A percentile compares a stretch with the other conserved stretches of the same genome.
Conservation (phyloP, 169 alveolate species). For the Fabrea salina region DNA sequence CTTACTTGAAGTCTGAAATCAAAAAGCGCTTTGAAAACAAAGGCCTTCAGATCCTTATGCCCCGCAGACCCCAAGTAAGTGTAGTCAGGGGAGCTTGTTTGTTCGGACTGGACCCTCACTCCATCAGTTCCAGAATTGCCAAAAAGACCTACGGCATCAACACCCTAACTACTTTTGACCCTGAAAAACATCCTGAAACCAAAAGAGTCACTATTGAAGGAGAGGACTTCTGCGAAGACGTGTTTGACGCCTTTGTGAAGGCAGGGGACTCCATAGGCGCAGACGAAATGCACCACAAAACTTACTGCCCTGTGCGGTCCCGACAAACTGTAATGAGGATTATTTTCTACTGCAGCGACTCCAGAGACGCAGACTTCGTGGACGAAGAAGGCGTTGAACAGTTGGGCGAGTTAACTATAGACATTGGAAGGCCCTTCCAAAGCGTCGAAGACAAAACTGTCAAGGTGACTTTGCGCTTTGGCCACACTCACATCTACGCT, state of each 20-base stretch:
- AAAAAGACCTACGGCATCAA: slow-evolving; percentile 87
- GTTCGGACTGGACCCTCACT: slow-evolving; percentile 86
- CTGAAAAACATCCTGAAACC: slow-evolving; percentile 81
- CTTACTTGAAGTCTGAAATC: slow-evolving; percentile 78
- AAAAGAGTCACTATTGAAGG: slow-evolving; percentile 85
- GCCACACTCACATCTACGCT: slow-evolving; percentile 80
- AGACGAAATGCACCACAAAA: slow-evolving; percentile 83
- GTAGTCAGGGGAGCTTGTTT: slow-evolving; percentile 88
- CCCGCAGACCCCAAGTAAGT: slow-evolving; percentile 84
- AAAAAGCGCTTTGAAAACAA: slow-evolving; percentile 74
- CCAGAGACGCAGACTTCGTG: slow-evolving; percentile 77
- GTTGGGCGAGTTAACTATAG: slow-evolving; percentile 83
- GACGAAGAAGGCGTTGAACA: slow-evolving; percentile 81
- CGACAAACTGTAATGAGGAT: slow-evolving; percentile 86
- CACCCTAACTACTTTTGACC: slow-evolving; percentile 85
- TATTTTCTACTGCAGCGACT: slow-evolving; percentile 78
- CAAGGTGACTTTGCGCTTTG: slow-evolving; percentile 84
- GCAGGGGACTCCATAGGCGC: slow-evolving; percentile 79
- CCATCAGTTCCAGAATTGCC: slow-evolving; percentile 82
- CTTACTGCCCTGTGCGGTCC: slow-evolving; percentile 87
- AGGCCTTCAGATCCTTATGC: slow-evolving; percentile 72
- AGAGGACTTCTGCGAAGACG: slow-evolving; percentile 89
- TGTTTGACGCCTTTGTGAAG: slow-evolving; percentile 85
- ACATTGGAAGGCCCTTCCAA: slow-evolving; percentile 79
- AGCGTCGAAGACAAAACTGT: slow-evolving; percentile 86